phyloP scores from a whole-genome alignment of 2,329 filamentous ascomycete genomes.

The Scedosporium apiospermum region DNA sequence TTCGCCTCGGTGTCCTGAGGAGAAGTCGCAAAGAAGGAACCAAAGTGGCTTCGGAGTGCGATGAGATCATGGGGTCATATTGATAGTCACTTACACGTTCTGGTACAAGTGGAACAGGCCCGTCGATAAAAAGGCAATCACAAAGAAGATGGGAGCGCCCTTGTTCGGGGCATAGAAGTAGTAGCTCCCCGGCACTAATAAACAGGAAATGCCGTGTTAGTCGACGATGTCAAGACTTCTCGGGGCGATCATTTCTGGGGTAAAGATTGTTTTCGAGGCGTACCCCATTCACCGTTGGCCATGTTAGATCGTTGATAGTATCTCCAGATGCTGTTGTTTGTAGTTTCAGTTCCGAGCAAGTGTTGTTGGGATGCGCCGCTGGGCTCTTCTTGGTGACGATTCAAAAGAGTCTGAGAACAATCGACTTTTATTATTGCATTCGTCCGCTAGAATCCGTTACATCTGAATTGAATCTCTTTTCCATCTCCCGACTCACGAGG shows the following conservation, averaged over 20 bases:
- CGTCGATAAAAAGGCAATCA: slow-evolving; percentile 27
- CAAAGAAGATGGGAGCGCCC: slow-evolving; percentile 37
- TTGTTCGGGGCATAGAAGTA: slow-evolving; percentile 39
- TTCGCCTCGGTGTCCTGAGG: not conserved
- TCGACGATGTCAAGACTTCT: not conserved
- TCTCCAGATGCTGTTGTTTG: not conserved
- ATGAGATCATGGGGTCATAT: too few species aligned
- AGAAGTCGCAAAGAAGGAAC: not conserved
- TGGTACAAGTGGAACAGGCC: slow-evolving; percentile 31
- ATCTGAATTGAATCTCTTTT: too few species aligned
- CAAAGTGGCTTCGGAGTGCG: not conserved
- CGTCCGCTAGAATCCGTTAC: too few species aligned
- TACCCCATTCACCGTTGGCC: not conserved
- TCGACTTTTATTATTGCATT: too few species aligned
- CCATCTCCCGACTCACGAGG: not conserved
- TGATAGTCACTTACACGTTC: slow-evolving; percentile 29
- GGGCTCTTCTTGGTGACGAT: too few species aligned
- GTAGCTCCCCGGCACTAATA: slow-evolving; percentile 28
- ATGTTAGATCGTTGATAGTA: not conserved
- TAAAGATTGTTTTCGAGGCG: not conserved
- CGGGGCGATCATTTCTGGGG: not conserved
- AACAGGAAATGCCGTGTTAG: not conserved
- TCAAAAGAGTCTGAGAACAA: too few species aligned
- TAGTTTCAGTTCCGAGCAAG: too few species aligned
- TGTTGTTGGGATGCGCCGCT: too few species aligned